phyloP scores from a whole-genome alignment of 495 filamentous ascomycete species.

The Pyrenula aspistea region DNA sequence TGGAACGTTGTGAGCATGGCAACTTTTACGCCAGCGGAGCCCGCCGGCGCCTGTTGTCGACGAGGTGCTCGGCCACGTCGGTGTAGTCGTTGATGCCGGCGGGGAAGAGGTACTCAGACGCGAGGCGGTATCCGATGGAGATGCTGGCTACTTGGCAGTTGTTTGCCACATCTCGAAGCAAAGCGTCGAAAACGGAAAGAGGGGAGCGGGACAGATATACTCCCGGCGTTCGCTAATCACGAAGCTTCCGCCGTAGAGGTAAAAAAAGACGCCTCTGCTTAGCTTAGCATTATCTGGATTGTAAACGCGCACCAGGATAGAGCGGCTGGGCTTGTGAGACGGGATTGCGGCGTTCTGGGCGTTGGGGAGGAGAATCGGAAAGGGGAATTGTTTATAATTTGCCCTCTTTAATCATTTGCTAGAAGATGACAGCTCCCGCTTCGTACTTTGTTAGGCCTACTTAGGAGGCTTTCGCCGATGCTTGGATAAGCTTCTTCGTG shows the following conservation, averaged over 20 bases:
- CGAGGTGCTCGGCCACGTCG: conserved; percentile 38
- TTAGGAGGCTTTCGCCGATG: conserved; percentile 2
- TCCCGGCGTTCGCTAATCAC: conserved; percentile 14
- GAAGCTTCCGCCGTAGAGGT: conserved; percentile 45
- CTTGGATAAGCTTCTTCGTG: conserved; percentile 5
- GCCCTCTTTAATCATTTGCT: conserved; percentile 29
- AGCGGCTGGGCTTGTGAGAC: conserved; percentile 31
- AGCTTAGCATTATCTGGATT: conserved; percentile 25
- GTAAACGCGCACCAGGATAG: conserved; percentile 36
- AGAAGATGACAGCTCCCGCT: conserved; percentile 19
- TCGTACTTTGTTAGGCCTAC: conserved; percentile 10
- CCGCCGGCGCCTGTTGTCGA: too few relatives aligned
- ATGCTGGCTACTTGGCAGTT: conserved; percentile 28
- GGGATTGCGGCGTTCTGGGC: conserved; percentile 29
- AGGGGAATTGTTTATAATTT: conserved; percentile 29
- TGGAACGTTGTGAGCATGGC: background rate
- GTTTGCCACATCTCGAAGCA: conserved; percentile 17
- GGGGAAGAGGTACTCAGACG: conserved; percentile 46
- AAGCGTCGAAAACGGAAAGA: background rate
- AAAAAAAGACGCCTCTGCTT: conserved; percentile 32
- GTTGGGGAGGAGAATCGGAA: conserved; percentile 19
- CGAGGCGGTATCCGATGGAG: conserved; percentile 46
- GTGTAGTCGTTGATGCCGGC: conserved; percentile 37
- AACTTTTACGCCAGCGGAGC: too few relatives aligned
- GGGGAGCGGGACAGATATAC: background rate